Percentiles rank a stretch among this genome's conserved stretches.
Evolutionary conservation across 495 filamentous ascomycete species (phyloP).

Genomic region (Letharia columbiana): DNA sequence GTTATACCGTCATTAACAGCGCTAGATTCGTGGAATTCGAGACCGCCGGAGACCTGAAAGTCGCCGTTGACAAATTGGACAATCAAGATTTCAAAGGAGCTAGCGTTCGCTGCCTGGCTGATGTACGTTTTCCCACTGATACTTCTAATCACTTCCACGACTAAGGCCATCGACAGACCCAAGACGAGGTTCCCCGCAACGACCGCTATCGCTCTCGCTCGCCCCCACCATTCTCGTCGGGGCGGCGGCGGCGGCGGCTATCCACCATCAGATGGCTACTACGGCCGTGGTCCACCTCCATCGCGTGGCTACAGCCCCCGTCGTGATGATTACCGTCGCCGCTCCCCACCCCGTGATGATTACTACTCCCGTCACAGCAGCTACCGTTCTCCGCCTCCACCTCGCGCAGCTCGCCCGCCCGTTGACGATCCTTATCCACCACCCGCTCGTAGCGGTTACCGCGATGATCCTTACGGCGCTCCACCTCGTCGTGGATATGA

Average conservation of each 20-base stretch:
- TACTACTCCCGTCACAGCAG: constrained; percentile 76
- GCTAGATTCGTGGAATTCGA: constrained; percentile 95
- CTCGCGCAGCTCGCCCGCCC: constrained; percentile 46
- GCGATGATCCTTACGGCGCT: constrained; percentile 23
- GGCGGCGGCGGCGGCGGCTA: constrained; percentile 33
- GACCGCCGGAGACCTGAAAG: constrained; percentile 77
- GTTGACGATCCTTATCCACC: constrained; percentile 68
- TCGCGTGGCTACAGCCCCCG: constrained; percentile 72
- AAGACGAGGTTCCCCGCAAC: constrained; percentile 55
- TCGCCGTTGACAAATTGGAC: constrained; percentile 88
- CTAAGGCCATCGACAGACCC: constrained; percentile 45
- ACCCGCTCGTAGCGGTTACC: constrained; percentile 44
- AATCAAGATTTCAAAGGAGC: constrained; percentile 83
- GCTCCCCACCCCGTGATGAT: constrained; percentile 71
- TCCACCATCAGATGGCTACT: constrained; percentile 48
- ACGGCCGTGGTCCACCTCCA: constrained; percentile 56
- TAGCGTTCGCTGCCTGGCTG: constrained; percentile 71
- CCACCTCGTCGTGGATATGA: constrained; percentile 44
- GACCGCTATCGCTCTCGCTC: constrained; percentile 64
- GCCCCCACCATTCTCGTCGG: constrained; percentile 66
- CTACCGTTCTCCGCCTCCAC: constrained; percentile 57
- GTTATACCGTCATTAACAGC: constrained; percentile 24
- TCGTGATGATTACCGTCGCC: constrained; percentile 73
- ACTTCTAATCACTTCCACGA: constrained; percentile 30
- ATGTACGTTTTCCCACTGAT: constrained; percentile 50